Evolutionary conservation across 495 filamentous ascomycete genomes (phyloP), one percentile per base, ranked within the genome.

Genomic region (Podospora fimiseda): DNA sequence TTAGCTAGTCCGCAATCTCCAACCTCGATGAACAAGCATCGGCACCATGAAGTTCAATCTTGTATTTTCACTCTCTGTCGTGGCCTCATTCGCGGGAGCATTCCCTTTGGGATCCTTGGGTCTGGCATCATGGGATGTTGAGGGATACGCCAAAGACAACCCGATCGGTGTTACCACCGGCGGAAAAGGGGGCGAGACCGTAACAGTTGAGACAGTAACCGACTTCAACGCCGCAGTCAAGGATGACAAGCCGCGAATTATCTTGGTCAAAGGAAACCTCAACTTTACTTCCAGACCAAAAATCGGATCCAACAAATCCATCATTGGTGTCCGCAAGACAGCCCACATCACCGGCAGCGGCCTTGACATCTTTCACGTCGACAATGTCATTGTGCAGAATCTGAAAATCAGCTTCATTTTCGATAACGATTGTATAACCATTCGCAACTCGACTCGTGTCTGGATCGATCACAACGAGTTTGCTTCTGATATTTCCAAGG

Each of bases 381-480:
- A 56, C 14, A 73, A 75, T 43, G 81, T 86, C 20, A 84, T 86
- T 59, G 69, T 86, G 50, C 80, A 75, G 7, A 85, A 86, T 68
- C 58, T 87, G 37, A 74, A 72, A 37, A 76, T 85, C 55, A 58
- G 67, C 51, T 82, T 82, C 47, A 82, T 85, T 20, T 74, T 73
- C 7, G 70, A 71, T 15, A 76, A 81, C 53, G 84, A 86, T 64
- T 78, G 78, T 45, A 80, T 86, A 59, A 77, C 69, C 48, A 74
- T 86, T 43, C 73, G 75, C 58, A 56, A 56, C 55, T 58, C 58
- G 23, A 80, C 64, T 43, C 80, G 85, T 44, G 74, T 87, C 21
- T 86, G 83, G 82, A 68, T 87, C 36, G 84, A 88, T 64, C 83
- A 87, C 66, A 74, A 74, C 62, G 83, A 88, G 63, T 70, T 88